Percentiles rank a stretch among this genome's conserved stretches.
phyloP scores from a whole-genome alignment of 306 rosid species.

The Sechiopsis laciniata region DNA sequence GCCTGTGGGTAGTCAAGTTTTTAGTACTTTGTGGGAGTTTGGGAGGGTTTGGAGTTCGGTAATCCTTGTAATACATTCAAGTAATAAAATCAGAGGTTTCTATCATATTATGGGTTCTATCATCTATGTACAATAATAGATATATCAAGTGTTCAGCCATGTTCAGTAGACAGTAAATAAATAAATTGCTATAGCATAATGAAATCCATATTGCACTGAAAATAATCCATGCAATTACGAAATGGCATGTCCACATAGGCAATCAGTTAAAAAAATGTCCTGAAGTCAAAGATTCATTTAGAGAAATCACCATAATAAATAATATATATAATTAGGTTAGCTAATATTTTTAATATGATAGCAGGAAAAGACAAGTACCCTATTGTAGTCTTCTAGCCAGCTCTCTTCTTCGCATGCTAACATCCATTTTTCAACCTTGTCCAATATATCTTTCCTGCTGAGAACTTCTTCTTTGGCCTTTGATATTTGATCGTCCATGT shows the following conservation, averaged over 20 bases:
- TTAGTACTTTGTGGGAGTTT: no score
- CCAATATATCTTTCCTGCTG: slow-evolving; percentile 95
- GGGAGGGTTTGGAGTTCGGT: no score
- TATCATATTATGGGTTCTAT: not conserved
- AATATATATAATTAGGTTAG: not conserved
- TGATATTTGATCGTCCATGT: slow-evolving; percentile 89
- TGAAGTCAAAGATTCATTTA: not conserved
- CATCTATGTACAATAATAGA: not conserved
- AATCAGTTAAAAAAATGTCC: not conserved
- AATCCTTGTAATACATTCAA: no score
- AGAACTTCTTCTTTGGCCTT: slow-evolving; percentile 88
- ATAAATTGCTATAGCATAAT: not conserved
- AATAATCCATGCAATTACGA: not conserved
- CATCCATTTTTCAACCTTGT: slow-evolving; percentile 99
- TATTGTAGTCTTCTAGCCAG: slow-evolving; percentile 98
- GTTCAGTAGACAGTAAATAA: not conserved
- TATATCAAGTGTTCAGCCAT: not conserved
- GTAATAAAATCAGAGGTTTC: no score
- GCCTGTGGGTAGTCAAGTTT: no score
- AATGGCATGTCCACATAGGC: not conserved
- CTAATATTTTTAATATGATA: not conserved
- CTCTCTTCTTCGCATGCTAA: slow-evolving; percentile 99
- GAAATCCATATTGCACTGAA: not conserved
- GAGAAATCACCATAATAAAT: not conserved
- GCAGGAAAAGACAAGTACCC: slow-evolving; percentile 45